Evolutionary conservation across 352 stramenopile species (phyloP).

Genomic region (Elongisporangium undulatum): DNA sequence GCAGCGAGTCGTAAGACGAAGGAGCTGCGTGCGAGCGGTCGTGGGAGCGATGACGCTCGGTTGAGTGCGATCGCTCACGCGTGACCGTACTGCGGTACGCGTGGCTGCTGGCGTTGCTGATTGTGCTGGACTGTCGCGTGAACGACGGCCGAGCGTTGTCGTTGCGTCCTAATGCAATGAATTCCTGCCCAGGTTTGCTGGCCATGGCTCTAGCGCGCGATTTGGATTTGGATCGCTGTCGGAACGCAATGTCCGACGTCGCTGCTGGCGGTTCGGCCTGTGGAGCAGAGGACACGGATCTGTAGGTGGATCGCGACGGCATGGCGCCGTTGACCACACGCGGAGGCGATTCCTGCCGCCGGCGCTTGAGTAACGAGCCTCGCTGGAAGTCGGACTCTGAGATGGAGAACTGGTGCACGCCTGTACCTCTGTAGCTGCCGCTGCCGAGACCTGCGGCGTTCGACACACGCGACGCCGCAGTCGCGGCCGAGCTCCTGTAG

Average conservation of each 20-base stretch:
- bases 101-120: conserved; percentile 25
- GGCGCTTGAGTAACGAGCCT: conserved; percentile 49
- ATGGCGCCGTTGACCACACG: conserved; percentile 3
- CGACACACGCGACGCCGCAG: conserved; percentile 17
- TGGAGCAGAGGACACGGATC: background rate
- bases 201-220: conserved; percentile 24
- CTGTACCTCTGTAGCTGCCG: background rate
- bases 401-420: conserved; percentile 38
- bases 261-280: background rate
- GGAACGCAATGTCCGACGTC: conserved; percentile 19
- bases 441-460: conserved; percentile 2
- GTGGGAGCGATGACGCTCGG: background rate
- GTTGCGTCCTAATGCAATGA: conserved; percentile 45
- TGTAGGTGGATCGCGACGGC: background rate
- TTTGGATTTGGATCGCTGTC: conserved; percentile 63
- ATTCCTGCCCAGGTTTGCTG: conserved; percentile 28
- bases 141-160: background rate
- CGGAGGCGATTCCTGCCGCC: conserved; percentile 30
- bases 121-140: conserved; percentile 11
- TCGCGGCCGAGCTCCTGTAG: conserved; percentile 1
- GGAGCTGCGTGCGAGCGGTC: background rate
- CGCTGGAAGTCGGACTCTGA: conserved; percentile 54
- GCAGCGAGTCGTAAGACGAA: background rate
- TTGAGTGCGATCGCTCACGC: background rate
- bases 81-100: conserved; percentile 1